phyloP scores from a whole-genome alignment of 139 green algal genomes.

The Prasinococcaceae sp. region DNA sequence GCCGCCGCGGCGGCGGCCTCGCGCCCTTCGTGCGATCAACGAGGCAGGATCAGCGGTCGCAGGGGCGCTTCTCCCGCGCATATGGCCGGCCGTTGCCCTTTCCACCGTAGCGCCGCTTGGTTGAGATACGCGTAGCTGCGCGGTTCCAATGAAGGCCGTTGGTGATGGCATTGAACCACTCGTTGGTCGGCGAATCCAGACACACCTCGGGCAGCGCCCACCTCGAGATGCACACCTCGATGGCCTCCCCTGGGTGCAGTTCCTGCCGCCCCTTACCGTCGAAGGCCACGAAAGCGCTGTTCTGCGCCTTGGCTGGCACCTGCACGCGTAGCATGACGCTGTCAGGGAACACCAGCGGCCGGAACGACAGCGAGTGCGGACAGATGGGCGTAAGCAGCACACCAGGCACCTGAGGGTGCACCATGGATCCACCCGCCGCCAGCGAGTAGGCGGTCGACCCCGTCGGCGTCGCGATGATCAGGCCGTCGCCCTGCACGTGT shows the following conservation, averaged over 20 bases:
- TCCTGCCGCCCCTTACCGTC: constrained; percentile 38
- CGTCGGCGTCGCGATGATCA: constrained; percentile 81
- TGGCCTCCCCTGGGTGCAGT: constrained; percentile 26
- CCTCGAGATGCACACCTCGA: constrained; percentile 44
- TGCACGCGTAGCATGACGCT: constrained; percentile 47
- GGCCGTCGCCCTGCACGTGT: constrained; percentile 57
- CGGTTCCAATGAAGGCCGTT: no score
- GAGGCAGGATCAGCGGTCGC: no score
- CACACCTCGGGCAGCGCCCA: constrained; percentile 34
- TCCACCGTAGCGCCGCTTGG: no score
- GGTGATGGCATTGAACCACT: no score
- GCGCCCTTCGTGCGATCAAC: no score
- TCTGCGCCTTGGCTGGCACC: constrained; percentile 46
- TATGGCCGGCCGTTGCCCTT: no score
- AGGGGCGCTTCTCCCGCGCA: no score
- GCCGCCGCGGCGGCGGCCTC: no score
- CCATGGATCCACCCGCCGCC: constrained; percentile 35
- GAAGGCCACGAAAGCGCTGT: constrained; percentile 54
- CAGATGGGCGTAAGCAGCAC: constrained; percentile 62
- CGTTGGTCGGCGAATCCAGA: no score
- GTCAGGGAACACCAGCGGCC: constrained; percentile 53
- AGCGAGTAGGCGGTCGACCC: constrained; percentile 83
- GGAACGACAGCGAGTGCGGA: constrained; percentile 89
- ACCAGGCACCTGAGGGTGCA: constrained; percentile 19
- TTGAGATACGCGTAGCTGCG: no score